A percentile compares a stretch with the other conserved stretches of the same genome.
Conservation (phyloP, 75 land plant species). For the Pinus albicaulis region DNA sequence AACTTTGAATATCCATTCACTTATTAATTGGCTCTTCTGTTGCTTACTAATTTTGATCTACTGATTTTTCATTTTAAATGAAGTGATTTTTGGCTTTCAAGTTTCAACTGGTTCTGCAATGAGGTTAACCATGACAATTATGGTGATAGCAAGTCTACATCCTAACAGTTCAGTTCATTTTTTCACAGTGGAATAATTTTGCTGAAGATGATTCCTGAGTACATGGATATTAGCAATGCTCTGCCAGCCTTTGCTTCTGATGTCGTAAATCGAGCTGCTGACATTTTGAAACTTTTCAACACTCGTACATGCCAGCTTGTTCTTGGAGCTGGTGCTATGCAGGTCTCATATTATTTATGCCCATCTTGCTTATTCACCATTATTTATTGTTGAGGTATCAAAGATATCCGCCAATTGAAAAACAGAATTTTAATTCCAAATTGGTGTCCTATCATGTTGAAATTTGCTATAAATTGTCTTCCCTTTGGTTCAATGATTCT, state of each 20-base stretch:
- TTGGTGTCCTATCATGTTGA: not conserved
- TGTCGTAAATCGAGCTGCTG: slow-evolving; percentile 83
- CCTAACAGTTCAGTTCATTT: slow-evolving; percentile 3
- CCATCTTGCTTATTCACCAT: not conserved
- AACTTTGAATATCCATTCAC: not conserved
- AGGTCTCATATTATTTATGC: slow-evolving; percentile 49
- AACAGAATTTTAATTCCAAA: slow-evolving; percentile 7
- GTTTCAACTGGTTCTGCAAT: not conserved
- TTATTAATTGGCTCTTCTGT: not conserved
- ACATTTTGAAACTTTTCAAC: slow-evolving; percentile 88
- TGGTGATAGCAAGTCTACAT: not conserved
- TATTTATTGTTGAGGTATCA: not conserved
- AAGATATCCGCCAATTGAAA: slow-evolving; percentile 4
- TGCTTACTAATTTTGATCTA: not conserved
- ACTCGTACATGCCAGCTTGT: slow-evolving; percentile 94
- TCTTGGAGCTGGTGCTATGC: slow-evolving; percentile 98
- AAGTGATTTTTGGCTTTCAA: not conserved
- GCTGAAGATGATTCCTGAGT: slow-evolving; percentile 95
- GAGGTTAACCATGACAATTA: not conserved
- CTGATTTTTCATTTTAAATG: not conserved
- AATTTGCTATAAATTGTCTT: not conserved
- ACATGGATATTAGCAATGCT: slow-evolving; percentile 74
- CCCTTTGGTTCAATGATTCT: not conserved
- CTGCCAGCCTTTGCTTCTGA: slow-evolving; percentile 86
- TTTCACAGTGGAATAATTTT: slow-evolving; percentile 84